A percentile compares a stretch with the other conserved stretches of the same genome.
These are phyloP conservation scores for Colletotrichum eremochloae DNA, from an alignment of 2,329 filamentous ascomycete species.

Conservation along the genomic window DNA sequence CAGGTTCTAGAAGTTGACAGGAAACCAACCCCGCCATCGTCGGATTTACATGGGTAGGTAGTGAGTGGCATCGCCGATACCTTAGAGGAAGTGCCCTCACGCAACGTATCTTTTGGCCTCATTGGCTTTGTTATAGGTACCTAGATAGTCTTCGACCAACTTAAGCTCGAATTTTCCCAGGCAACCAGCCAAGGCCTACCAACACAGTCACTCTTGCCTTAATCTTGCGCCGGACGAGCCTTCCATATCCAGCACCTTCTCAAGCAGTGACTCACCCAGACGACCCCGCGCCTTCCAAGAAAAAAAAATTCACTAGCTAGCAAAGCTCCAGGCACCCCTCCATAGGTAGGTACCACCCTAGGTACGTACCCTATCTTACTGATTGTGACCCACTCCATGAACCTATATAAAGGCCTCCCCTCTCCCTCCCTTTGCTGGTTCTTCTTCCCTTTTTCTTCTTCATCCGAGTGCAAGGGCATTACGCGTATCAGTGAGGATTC, in stretches of 20 bases:
- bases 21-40: conserved; percentile 20
- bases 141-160: neutral
- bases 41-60: neutral
- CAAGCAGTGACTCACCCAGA: conserved; percentile 38
- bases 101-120: conserved; percentile 18
- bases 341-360: neutral
- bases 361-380: conserved; percentile 31
- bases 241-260: neutral
- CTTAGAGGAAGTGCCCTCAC: neutral
- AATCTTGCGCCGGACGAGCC: neutral
- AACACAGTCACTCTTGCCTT: neutral
- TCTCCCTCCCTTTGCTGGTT: neutral
- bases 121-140: neutral
- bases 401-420: conserved; percentile 39
- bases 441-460: conserved; percentile 58
- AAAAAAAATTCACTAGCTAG: neutral
- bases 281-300: conserved; percentile 26
- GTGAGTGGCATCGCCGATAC: neutral
- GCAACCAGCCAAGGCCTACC: neutral
- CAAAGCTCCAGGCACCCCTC: neutral
- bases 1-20: neutral
- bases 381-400: conserved; percentile 26
- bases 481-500: conserved; percentile 88
- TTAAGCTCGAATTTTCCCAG: neutral
- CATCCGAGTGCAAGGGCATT: conserved; percentile 81